These are phyloP conservation scores for Coemansia interrupta DNA, from an alignment of 192 early-diverging fungal genomes.

Conservation along the genomic window DNA sequence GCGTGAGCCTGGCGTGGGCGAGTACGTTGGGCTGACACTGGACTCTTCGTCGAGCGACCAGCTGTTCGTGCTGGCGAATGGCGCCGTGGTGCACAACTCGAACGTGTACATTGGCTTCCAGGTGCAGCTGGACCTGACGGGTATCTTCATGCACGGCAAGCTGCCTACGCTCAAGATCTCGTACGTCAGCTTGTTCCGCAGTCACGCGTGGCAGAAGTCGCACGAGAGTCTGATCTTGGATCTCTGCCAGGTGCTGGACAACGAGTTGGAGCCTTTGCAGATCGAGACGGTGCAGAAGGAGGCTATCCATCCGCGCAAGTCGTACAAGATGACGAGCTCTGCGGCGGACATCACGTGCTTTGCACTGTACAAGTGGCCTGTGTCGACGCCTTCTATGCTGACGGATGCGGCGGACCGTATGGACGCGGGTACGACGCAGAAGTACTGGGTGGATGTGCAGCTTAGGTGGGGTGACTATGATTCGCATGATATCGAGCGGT, in stretches of 20 bases:
- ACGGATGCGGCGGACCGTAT: conserved; percentile 92
- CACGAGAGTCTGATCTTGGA: conserved; percentile 83
- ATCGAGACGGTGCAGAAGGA: conserved; percentile 99
- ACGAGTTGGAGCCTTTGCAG: conserved; percentile 93
- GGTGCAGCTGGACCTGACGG: conserved; percentile 98
- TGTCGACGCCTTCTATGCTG: conserved; percentile 89
- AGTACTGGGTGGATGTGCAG: conserved; percentile 98
- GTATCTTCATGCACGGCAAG: conserved; percentile 99
- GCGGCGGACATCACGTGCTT: conserved; percentile 92
- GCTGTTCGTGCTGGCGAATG: conserved; percentile 53
- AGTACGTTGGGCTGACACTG: conserved; percentile 33
- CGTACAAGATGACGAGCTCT: conserved; percentile 97
- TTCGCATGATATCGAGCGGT: conserved; percentile 98
- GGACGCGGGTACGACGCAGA: conserved; percentile 94
- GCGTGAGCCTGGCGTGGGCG: conserved; percentile 1
- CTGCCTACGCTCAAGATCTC: conserved; percentile 99
- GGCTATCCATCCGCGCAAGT: conserved; percentile 98
- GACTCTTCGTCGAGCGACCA: conserved; percentile 33
- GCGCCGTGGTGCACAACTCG: conserved; percentile 56
- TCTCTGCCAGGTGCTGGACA: conserved; percentile 92
- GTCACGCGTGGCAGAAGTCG: conserved; percentile 98
- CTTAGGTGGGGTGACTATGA: conserved; percentile 98
- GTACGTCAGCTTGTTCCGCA: conserved; percentile 96
- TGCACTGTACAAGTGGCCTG: conserved; percentile 97
- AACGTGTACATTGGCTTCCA: conserved; percentile 99